Conservation (phyloP, 2,329 filamentous ascomycete genomes). For the Aspergillus sp. region DNA sequence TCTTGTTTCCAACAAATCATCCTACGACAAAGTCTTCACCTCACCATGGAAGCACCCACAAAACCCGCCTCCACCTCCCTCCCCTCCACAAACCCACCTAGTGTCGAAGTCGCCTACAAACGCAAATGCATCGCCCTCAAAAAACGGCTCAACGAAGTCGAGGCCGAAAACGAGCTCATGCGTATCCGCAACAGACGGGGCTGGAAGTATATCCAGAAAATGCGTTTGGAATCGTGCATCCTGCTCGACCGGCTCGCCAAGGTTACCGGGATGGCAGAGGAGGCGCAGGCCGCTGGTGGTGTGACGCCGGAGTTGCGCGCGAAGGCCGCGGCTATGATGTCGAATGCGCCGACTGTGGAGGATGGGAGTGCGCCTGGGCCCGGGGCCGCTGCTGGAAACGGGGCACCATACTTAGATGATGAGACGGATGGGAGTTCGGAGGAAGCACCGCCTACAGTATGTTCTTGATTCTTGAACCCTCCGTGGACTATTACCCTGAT, state of each 20-base stretch:
- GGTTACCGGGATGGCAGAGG: constrained; percentile 37
- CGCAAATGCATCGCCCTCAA: constrained; percentile 94
- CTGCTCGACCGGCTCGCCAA: constrained; percentile 36
- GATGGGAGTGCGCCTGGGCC: constrained; percentile 10
- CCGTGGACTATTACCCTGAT: constrained; percentile 1
- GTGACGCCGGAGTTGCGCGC: constrained; percentile 31
- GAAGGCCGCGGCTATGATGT: constrained; percentile 29
- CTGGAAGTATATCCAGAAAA: constrained; percentile 80
- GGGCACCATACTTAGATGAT: constrained; percentile 30
- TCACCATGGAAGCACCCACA: constrained; percentile 23
- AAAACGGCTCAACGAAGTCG: constrained; percentile 83
- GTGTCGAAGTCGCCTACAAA: constrained; percentile 91
- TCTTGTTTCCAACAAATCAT: not conserved
- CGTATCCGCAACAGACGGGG: constrained; percentile 71
- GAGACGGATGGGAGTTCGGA: constrained; percentile 40
- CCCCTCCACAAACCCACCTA: constrained; percentile 60
- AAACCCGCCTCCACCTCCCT: constrained; percentile 17
- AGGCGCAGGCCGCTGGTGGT: constrained; percentile 22
- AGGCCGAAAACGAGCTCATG: constrained; percentile 81
- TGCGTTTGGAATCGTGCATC: constrained; percentile 58
- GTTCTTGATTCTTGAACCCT: constrained; percentile 5
- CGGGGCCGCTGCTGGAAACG: constrained; percentile 12
- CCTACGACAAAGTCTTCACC: constrained; percentile 1
- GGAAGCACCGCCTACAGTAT: constrained; percentile 38
- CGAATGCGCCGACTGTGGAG: constrained; percentile 18